Evolutionary conservation across 495 filamentous ascomycete species (phyloP).

Genomic region (Annulohypoxylon nitens): DNA sequence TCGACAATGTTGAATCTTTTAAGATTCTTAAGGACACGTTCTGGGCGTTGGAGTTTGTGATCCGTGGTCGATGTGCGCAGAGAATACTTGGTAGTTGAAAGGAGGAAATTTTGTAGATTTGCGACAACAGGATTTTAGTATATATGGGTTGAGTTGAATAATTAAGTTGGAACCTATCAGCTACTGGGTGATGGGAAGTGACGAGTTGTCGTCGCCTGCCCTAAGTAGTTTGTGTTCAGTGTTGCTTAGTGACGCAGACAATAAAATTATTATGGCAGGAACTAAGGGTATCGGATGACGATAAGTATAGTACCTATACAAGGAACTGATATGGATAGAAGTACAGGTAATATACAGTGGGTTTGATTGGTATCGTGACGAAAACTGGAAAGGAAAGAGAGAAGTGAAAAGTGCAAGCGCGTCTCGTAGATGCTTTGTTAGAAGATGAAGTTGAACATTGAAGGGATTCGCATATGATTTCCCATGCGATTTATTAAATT

Average conservation of each 20-base stretch:
- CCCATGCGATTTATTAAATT: constrained; percentile 23
- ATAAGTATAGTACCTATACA: neutral
- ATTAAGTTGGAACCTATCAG: neutral
- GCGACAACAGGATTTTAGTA: neutral
- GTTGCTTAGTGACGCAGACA: neutral
- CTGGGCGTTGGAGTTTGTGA: neutral
- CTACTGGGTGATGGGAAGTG: neutral
- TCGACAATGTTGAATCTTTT: neutral
- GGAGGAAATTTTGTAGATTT: neutral
- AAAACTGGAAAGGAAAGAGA: neutral
- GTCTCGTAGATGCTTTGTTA: neutral
- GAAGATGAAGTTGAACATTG: constrained; percentile 11
- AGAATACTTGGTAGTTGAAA: neutral
- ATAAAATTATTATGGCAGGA: neutral
- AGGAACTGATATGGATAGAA: neutral
- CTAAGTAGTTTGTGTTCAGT: neutral
- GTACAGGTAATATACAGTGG: neutral
- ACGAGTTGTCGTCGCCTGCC: neutral
- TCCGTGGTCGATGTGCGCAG: neutral
- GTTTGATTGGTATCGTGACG: neutral
- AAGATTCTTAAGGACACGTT: neutral
- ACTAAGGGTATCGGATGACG: neutral
- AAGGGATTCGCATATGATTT: constrained; percentile 28
- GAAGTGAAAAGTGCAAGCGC: neutral
- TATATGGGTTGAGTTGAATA: neutral